Conservation (phyloP, 805 yeast species). For the Barnettozyma californica region DNA sequence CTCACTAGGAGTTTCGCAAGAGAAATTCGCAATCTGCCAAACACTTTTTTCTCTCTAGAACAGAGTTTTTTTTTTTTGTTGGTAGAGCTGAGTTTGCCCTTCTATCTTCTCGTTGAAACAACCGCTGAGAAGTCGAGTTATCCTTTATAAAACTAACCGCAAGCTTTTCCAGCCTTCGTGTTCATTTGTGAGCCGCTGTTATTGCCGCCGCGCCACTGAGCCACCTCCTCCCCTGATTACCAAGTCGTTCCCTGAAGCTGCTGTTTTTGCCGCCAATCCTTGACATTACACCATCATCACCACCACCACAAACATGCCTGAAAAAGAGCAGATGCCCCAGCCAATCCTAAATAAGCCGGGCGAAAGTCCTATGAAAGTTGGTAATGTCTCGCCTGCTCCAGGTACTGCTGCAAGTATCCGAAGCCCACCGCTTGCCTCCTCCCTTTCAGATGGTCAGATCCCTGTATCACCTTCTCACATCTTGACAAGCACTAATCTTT, state of each 20-base stretch:
- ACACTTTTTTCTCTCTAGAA: background rate
- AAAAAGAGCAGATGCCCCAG: slow-evolving; percentile 8
- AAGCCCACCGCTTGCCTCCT: background rate
- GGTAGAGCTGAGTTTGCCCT: background rate
- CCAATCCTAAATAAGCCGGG: slow-evolving; percentile 13
- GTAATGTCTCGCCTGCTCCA: background rate
- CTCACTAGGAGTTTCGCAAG: background rate
- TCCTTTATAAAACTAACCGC: background rate
- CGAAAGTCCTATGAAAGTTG: slow-evolving; percentile 5
- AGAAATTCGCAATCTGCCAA: background rate
- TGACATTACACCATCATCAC: background rate
- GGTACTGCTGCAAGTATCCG: background rate
- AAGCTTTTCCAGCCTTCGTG: background rate
- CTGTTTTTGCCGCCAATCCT: background rate
- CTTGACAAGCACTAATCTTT: background rate
- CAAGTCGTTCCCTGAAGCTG: background rate
- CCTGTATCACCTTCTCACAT: slow-evolving; percentile 7
- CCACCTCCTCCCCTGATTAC: background rate
- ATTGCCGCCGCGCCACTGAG: background rate
- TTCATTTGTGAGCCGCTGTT: slow-evolving; percentile 1
- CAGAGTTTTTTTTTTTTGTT: background rate
- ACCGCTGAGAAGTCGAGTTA: background rate
- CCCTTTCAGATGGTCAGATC: background rate
- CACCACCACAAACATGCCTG: background rate
- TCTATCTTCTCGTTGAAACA: background rate